Conservation (phyloP, 345 rosid genomes). For the Lepidium aucheri region DNA sequence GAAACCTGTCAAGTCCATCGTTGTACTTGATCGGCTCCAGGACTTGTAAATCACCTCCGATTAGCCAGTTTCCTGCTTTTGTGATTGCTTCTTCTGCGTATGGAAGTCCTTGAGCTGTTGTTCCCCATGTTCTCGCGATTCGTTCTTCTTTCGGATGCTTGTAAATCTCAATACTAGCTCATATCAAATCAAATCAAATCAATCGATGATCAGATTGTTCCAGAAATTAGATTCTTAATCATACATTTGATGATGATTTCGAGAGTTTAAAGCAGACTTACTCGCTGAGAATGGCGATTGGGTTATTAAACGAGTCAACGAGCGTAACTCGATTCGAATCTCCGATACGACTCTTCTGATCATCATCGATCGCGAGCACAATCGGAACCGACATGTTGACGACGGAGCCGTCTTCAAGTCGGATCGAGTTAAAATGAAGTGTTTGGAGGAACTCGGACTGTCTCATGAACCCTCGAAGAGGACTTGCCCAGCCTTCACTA, state of each 20-base stretch:
- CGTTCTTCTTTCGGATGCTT: conserved; percentile 96
- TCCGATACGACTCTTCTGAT: conserved; percentile 54
- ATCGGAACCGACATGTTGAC: conserved; percentile 96
- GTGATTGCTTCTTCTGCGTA: conserved; percentile 71
- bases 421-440: conserved; percentile 94
- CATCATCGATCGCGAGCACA: conserved; percentile 75
- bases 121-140: conserved; percentile 94
- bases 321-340: conserved; percentile 60
- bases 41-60: conserved; percentile 91
- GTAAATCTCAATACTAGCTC: conserved; percentile 73
- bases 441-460: conserved; percentile 99
- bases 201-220: neutral
- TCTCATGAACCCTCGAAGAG: conserved; percentile 84
- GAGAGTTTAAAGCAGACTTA: conserved; percentile 26
- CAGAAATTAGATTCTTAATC: neutral
- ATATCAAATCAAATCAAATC: conserved; percentile 5
- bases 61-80: conserved; percentile 80
- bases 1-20: conserved; percentile 79
- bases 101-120: conserved; percentile 79
- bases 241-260: neutral
- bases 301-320: conserved; percentile 48
- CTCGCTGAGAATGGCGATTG: conserved; percentile 72
- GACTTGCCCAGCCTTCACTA: conserved; percentile 98
- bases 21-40: conserved; percentile 77
- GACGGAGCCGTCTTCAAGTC: conserved; percentile 70